phyloP scores from a whole-genome alignment of 2,329 filamentous ascomycete species.

The Hypoxylon sp. region DNA sequence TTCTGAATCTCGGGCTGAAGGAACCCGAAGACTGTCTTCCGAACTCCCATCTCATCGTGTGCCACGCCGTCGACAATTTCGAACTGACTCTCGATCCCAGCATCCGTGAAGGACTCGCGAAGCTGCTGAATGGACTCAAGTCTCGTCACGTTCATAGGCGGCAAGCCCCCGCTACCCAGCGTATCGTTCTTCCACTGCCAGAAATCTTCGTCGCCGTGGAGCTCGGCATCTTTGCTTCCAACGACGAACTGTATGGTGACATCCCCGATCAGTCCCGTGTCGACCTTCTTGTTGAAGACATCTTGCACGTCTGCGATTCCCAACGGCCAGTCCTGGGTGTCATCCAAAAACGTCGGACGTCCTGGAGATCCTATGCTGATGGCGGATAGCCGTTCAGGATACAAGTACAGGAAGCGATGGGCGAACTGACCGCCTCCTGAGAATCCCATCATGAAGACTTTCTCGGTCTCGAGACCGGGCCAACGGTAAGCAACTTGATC shows the following conservation, averaged over 20 bases:
- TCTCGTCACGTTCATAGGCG: conserved; percentile 22
- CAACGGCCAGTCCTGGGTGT: conserved; percentile 32
- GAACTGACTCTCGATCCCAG: conserved; percentile 35
- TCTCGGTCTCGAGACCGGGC: conserved; percentile 42
- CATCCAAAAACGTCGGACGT: conserved; percentile 38
- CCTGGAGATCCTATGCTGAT: conserved; percentile 45
- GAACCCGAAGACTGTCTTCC: conserved; percentile 19
- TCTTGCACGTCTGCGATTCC: conserved; percentile 32
- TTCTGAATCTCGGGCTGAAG: conserved; percentile 22
- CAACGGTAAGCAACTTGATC: conserved; percentile 42
- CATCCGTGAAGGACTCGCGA: conserved; percentile 19
- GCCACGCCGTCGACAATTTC: conserved; percentile 37
- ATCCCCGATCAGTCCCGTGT: conserved; percentile 19
- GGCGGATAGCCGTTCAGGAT: conserved; percentile 41
- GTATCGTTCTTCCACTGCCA: conserved; percentile 30
- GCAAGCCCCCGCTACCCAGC: conserved; percentile 5
- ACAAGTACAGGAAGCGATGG: conserved; percentile 45
- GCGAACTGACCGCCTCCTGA: conserved; percentile 47
- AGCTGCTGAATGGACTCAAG: conserved; percentile 24
- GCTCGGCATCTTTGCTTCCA: conserved; percentile 30
- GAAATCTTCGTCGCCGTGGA: conserved; percentile 34
- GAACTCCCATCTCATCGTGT: conserved; percentile 29
- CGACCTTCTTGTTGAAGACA: conserved; percentile 25
- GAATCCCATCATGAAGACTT: conserved; percentile 43
- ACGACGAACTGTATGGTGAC: conserved; percentile 37